phyloP scores from a whole-genome alignment of 257 asterid genomes.

The Penstemon barbatus region DNA sequence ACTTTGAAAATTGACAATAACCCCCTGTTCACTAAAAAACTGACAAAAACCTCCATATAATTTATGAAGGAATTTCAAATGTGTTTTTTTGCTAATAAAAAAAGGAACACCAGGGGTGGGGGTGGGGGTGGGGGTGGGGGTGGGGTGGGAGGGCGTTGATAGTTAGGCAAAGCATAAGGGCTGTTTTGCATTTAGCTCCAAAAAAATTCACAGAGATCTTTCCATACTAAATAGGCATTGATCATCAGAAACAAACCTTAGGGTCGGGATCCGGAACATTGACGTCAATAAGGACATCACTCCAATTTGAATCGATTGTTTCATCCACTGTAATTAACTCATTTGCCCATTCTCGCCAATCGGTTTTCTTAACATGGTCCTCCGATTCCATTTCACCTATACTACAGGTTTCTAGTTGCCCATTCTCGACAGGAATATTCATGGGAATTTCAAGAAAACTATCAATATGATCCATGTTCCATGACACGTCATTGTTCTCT shows the following conservation, averaged over 20 bases:
- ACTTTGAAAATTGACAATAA: too few relatives aligned
- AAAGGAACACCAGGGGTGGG: too few relatives aligned
- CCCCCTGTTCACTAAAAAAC: too few relatives aligned
- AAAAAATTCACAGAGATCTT: too few relatives aligned
- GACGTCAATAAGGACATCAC: slow-evolving; percentile 62
- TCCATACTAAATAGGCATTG: neutral
- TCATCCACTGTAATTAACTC: slow-evolving; percentile 61
- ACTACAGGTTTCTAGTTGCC: slow-evolving; percentile 40
- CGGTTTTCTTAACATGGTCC: slow-evolving; percentile 44
- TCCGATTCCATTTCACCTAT: slow-evolving; percentile 38
- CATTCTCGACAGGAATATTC: slow-evolving; percentile 37
- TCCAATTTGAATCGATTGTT: slow-evolving; percentile 56
- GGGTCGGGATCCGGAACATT: slow-evolving; percentile 61
- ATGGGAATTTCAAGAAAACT: slow-evolving; percentile 43
- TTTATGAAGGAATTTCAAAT: too few relatives aligned
- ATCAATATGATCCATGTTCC: slow-evolving; percentile 43
- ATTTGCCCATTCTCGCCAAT: slow-evolving; percentile 76
- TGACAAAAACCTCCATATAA: too few relatives aligned
- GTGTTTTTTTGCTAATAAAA: too few relatives aligned
- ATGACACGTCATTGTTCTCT: slow-evolving; percentile 35
- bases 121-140: too few relatives aligned
- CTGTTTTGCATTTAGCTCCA: too few relatives aligned
- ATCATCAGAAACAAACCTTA: slow-evolving; percentile 49
- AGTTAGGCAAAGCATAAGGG: too few relatives aligned
- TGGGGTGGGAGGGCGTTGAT: too few relatives aligned